Conservation (phyloP, 2,329 filamentous ascomycete species). For the Pezicula carpinea region DNA sequence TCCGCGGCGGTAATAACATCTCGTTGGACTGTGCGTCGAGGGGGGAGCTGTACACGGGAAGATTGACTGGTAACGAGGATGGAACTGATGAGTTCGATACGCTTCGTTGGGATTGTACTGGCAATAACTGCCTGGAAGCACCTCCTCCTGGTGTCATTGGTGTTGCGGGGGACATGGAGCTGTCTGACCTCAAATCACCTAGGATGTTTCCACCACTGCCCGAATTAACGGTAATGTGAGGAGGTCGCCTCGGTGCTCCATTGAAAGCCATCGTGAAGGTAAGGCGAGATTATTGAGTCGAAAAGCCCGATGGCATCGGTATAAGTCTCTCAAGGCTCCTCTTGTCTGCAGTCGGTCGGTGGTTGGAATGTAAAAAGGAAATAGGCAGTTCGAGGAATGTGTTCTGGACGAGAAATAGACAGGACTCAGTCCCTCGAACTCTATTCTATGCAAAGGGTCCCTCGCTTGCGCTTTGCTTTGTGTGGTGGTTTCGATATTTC, state of each 20-base stretch:
- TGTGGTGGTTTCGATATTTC: too few relatives aligned
- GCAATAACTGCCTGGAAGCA: slow-evolving; percentile 26
- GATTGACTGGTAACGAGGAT: slow-evolving; percentile 6
- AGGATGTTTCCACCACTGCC: slow-evolving; percentile 44
- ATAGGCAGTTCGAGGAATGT: background rate
- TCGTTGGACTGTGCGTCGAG: slow-evolving; percentile 36
- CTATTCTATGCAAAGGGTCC: too few relatives aligned
- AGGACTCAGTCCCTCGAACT: slow-evolving; percentile 1
- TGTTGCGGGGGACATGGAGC: slow-evolving; percentile 23
- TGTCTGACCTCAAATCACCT: slow-evolving; percentile 30
- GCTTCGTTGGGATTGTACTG: slow-evolving; percentile 9
- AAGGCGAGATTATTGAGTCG: slow-evolving; percentile 6
- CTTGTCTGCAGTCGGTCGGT: background rate
- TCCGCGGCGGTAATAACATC: slow-evolving; percentile 42
- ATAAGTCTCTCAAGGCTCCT: background rate
- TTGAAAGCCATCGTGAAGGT: slow-evolving; percentile 14
- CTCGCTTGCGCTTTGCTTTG: too few relatives aligned
- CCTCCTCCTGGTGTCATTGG: slow-evolving; percentile 16
- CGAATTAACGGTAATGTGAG: slow-evolving; percentile 62
- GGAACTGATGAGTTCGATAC: slow-evolving; percentile 4
- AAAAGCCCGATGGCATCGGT: slow-evolving; percentile 12
- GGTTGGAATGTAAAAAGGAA: background rate
- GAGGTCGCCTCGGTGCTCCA: slow-evolving; percentile 30
- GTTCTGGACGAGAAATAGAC: background rate
- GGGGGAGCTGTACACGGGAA: slow-evolving; percentile 21